Base-by-base conservation (phyloP, 768 basidiomycete species). In the Calocybe gangraenosa region DNA sequence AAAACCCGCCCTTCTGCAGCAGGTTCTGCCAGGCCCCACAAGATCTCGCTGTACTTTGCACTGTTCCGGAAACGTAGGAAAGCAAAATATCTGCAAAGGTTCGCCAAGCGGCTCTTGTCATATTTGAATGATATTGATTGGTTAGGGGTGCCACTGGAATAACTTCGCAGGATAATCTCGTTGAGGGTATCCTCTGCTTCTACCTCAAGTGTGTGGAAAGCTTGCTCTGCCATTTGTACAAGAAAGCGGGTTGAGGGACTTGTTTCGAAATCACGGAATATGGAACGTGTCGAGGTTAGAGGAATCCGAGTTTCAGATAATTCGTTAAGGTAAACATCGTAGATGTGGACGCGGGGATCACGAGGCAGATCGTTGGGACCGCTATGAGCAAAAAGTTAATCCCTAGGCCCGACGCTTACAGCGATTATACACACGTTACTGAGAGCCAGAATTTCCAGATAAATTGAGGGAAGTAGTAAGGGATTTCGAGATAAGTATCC, bases 11-110 rank as follows among this genome's bases (percentile, higher is more conserved):
- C 56, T 9, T 55, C 49, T 28, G 52, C 52, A 37, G 48, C 52
- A 2, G 47, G 51, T 7, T 59, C 52, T 13, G 55, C 44, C 15
- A 65, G 51, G 10, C 65, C 65, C 18, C 62, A 49, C 4, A 78
- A 58, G 9, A 68, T 68, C 36, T 70, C 56, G 18, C 57, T 52
- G 50, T 79, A 82, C 10, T 67, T 67, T 7, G 62, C 58, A 51
- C 76, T 72, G 47, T 82, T 82, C 11, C 80, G 65, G 49, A 78
- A 82, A n/a, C 79, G 71, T 0, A 82, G 60, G 50, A 82, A 80
- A 9, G 73, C 62, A 35, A 81, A 68, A 54, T 74, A 81, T 47
- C 70, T 73, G 8, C 73, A 66, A 1, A 82, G 49, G n/a, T 56
- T 57, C 31, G 72, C 68, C 11, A 70, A 48, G 3, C 57, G 56